Conservation (phyloP, 768 basidiomycete species). For the Mycena belliarum region DNA sequence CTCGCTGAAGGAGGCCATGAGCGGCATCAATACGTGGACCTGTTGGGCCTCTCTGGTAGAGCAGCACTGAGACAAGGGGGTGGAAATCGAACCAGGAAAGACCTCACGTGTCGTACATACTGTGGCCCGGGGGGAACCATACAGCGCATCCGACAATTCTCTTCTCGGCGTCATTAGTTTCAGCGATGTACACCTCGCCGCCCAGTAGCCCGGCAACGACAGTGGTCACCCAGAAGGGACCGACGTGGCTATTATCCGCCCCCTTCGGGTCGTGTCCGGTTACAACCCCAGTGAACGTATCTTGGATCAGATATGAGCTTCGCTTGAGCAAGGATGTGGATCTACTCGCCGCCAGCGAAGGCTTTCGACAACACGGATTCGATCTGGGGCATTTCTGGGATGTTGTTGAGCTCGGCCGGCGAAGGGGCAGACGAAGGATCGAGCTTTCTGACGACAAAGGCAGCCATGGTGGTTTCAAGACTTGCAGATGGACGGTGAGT, state of each 20-base stretch:
- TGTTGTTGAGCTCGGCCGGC: background rate
- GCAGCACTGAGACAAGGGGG: background rate
- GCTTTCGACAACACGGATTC: background rate
- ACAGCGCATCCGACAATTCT: slow-evolving; percentile 5
- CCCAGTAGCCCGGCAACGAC: slow-evolving; percentile 2
- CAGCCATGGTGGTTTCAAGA: background rate
- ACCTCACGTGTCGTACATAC: slow-evolving; percentile 2
- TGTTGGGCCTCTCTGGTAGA: background rate
- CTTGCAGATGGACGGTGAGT: too few species aligned
- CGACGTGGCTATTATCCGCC: background rate
- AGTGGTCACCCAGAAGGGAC: slow-evolving; percentile 5
- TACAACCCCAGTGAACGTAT: background rate
- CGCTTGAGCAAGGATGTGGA: background rate
- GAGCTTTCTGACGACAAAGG: background rate
- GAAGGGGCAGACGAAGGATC: background rate
- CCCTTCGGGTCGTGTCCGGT: background rate
- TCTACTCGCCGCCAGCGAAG: background rate
- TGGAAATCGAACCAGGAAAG: background rate
- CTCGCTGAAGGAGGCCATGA: slow-evolving; percentile 2
- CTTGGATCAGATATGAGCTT: background rate
- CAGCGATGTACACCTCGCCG: slow-evolving; percentile 5
- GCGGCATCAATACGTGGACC: background rate
- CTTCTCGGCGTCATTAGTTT: background rate
- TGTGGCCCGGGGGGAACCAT: slow-evolving; percentile 5
- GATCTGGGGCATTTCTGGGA: background rate